These are phyloP conservation scores for Carallia brachiata DNA, from an alignment of 345 rosid genomes.

Conservation along the genomic window DNA sequence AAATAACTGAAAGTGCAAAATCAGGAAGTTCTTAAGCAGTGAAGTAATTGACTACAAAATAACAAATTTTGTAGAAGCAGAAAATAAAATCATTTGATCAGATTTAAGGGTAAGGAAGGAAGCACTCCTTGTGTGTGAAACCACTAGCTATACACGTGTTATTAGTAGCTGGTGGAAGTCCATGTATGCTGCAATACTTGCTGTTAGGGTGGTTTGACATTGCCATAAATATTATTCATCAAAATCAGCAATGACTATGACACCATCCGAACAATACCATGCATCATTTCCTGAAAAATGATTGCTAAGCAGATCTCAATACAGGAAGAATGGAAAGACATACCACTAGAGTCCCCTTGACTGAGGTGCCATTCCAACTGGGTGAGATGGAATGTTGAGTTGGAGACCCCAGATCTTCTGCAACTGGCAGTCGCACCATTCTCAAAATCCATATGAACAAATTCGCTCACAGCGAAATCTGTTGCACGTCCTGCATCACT, in stretches of 20 bases:
- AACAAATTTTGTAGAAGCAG: background rate
- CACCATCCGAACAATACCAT: background rate
- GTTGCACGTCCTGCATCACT: conserved; percentile 41
- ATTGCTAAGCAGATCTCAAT: background rate
- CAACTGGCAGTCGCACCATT: conserved; percentile 44
- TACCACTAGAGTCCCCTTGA: conserved; percentile 45
- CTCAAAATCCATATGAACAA: conserved; percentile 48
- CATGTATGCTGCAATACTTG: background rate
- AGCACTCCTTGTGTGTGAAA: background rate
- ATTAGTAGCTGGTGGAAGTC: too few species aligned
- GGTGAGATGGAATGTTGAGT: conserved; percentile 50
- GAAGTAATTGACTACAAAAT: background rate
- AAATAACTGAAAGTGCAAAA: conserved; percentile 38
- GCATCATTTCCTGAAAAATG: background rate
- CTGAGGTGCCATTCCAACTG: conserved; percentile 61
- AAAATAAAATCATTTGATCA: background rate
- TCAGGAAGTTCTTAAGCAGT: background rate
- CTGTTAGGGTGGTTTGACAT: background rate
- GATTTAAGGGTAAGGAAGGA: background rate
- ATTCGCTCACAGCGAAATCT: conserved; percentile 50
- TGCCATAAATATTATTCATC: background rate
- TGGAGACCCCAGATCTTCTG: conserved; percentile 53
- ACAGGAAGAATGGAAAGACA: conserved; percentile 4
- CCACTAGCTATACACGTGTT: background rate
- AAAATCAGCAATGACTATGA: background rate